A percentile compares a stretch with the other conserved stretches of the same genome.
Conservation (phyloP, 768 basidiomycete species). For the Lactarius deliciosus region DNA sequence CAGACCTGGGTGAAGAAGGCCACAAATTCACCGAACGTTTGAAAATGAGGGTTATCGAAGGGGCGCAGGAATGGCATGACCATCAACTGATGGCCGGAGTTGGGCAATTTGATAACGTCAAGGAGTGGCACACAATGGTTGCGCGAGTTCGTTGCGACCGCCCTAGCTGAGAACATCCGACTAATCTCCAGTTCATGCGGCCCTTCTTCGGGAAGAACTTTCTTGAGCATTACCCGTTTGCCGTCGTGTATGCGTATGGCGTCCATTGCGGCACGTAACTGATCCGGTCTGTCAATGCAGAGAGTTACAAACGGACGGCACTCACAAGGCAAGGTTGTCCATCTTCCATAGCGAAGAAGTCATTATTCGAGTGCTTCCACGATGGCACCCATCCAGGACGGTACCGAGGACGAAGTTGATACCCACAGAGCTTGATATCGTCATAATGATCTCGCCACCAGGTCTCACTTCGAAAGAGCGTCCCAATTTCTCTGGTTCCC, state of each 20-base stretch:
- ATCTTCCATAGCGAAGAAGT: conserved; percentile 20
- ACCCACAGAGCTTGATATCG: conserved; percentile 7
- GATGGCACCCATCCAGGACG: conserved; percentile 23
- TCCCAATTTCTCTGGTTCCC: conserved; percentile 8
- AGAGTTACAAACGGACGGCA: neutral
- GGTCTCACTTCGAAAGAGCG: conserved; percentile 12
- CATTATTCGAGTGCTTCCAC: conserved; percentile 10
- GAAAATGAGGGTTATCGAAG: conserved; percentile 31
- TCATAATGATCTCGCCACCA: conserved; percentile 25
- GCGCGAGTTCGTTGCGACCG: conserved; percentile 24
- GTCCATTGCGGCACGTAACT: conserved; percentile 26
- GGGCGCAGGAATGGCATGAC: conserved; percentile 32
- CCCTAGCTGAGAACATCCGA: conserved; percentile 18
- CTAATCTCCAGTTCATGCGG: conserved; percentile 20
- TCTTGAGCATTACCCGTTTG: conserved; percentile 30
- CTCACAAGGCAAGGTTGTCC: conserved; percentile 15
- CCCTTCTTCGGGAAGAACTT: conserved; percentile 11
- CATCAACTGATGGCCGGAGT: conserved; percentile 18
- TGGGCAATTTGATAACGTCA: conserved; percentile 29
- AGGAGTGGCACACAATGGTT: conserved; percentile 32
- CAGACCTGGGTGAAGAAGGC: conserved; percentile 32
- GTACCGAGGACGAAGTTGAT: conserved; percentile 25
- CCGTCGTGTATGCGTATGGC: conserved; percentile 29
- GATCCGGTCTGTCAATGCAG: neutral
- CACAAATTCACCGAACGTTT: conserved; percentile 33